Evolutionary conservation across 2,329 filamentous ascomycete genomes (phyloP), one percentile per base, ranked within the genome.

Genomic region (Beauveria sp.): DNA sequence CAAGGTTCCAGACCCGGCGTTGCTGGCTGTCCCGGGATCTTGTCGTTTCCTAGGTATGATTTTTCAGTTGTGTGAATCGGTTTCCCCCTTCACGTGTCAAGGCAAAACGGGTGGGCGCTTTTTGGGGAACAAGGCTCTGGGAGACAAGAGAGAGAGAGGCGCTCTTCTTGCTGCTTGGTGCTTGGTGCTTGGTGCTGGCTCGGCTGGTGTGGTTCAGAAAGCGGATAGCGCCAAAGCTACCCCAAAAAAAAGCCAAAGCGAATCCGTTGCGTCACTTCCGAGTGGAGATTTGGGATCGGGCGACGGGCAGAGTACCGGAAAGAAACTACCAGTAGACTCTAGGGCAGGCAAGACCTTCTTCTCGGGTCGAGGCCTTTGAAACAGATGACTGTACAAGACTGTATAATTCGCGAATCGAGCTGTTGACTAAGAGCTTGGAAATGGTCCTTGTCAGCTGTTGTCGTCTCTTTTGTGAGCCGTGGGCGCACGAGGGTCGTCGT

Each of bases 61-160:
- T 18, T 43, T 28, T 65, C 53, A 62, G 55, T 61, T 62, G 49
- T 53, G 59, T 53, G 56, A 51, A 58, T 58, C 46, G 56, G 22
- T 51, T n/a, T 49, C 22, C 46, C 65, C 67, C 72, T 73, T 73
- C 71, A 73, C 71, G 69, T 73, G 71, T 71, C 70, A 72, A 53
- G 42, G 34, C 56, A 38, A 9, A 51, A 34, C 30, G 30, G 55
- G 55, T 22, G 30, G 45, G 28, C 54, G 54, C 18, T 22, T 40
- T 50, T 51, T 49, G 28, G 55, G 38, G 53, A 22, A 38, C 42
- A 28, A 46, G 53, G 10, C 9, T 22, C n/a, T 57, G 46, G 54
- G 42, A 57, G 54, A 57, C 24, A 18, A 57, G 54, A 57, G 16
- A 18, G 20, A 22, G n/a, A 26, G 40, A 55, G 38, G 40, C 38